Evolutionary conservation across 768 basidiomycete genomes (phyloP).

Genomic region (Clathrus columnatus): DNA sequence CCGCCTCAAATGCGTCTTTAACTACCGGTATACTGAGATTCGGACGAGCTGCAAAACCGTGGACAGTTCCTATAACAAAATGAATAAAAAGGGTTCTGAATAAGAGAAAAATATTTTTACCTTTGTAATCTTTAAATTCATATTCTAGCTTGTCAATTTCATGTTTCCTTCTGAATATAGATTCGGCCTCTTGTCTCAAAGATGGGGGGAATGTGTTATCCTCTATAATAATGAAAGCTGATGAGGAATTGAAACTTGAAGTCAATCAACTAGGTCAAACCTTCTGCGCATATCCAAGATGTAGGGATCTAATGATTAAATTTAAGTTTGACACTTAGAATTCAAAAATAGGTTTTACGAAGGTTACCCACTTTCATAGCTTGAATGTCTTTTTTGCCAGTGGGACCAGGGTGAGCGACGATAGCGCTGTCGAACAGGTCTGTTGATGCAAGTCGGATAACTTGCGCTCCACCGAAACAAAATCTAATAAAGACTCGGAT

Average conservation of each 20-base stretch:
- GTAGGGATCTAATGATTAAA: conserved; percentile 16
- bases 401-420: conserved; percentile 32
- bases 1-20: conserved; percentile 35
- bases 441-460: conserved; percentile 22
- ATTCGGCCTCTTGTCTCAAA: conserved; percentile 23
- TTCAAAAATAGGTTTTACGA: not conserved
- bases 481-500: conserved; percentile 20
- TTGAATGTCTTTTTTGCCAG: conserved; percentile 25
- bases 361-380: conserved; percentile 24
- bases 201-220: conserved; percentile 23
- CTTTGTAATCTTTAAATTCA: conserved; percentile 30
- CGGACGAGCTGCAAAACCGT: conserved; percentile 42
- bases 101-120: conserved; percentile 12
- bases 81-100: conserved; percentile 6
- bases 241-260: not conserved
- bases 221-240: conserved; percentile 18
- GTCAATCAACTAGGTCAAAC: conserved; percentile 13
- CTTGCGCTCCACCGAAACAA: conserved; percentile 30
- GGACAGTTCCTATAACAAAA: conserved; percentile 30
- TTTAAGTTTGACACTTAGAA: not conserved
- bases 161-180: conserved; percentile 23
- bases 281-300: conserved; percentile 32
- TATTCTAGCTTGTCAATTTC: conserved; percentile 23
- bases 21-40: conserved; percentile 34
- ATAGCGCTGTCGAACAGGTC: conserved; percentile 30